A percentile compares a stretch with the other conserved stretches of the same genome.
Conservation (phyloP, 345 rosid genomes). For the Syzygium aromaticum region DNA sequence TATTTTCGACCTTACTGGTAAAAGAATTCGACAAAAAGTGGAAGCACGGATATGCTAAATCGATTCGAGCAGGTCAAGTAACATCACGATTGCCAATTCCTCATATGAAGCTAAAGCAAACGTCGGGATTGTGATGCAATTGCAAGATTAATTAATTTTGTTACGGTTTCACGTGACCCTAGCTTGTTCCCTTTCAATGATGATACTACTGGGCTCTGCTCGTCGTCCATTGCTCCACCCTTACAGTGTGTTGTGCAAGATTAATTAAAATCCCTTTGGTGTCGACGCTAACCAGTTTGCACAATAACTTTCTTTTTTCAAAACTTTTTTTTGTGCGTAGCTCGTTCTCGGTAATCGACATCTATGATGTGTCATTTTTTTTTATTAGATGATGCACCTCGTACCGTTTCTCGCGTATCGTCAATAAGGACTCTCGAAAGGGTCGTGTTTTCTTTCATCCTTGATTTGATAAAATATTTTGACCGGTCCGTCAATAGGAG, state of each 20-base stretch:
- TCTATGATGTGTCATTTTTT: not conserved
- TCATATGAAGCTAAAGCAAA: not conserved
- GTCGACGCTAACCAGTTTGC: not conserved
- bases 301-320: not conserved
- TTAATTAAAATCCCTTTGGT: no score
- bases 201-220: not conserved
- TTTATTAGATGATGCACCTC: not conserved
- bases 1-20: not conserved
- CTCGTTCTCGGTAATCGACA: not conserved
- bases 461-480: not conserved
- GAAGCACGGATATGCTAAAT: accelerated
- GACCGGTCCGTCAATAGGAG: not conserved
- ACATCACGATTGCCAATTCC: not conserved
- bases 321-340: not conserved
- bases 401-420: not conserved
- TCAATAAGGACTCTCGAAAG: not conserved
- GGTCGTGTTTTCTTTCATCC: not conserved
- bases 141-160: not conserved
- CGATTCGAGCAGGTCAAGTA: not conserved
- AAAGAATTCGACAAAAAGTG: accelerated
- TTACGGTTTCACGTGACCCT: not conserved
- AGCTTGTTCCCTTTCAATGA: not conserved
- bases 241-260: not conserved
- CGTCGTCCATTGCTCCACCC: not conserved
- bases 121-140: not conserved